A percentile compares a stretch with the other conserved stretches of the same genome.
Evolutionary conservation across 2,329 filamentous ascomycete genomes (phyloP).

Genomic region (Ascochyta lentis): DNA sequence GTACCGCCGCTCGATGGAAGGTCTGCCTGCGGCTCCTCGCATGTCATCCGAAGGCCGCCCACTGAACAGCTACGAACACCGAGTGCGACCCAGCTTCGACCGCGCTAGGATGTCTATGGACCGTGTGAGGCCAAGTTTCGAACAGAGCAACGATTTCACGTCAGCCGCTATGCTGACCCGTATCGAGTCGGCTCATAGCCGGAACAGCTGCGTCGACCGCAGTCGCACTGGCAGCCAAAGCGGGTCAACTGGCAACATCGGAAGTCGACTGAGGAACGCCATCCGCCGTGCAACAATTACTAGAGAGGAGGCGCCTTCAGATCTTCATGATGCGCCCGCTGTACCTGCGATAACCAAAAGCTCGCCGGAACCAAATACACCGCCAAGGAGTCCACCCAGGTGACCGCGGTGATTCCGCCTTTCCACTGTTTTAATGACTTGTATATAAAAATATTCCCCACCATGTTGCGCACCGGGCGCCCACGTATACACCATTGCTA

Average conservation of each 20-base stretch:
- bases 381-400: conserved; percentile 24
- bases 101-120: conserved; percentile 88
- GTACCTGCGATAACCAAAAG: conserved; percentile 21
- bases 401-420: conserved; percentile 16
- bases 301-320: conserved; percentile 35
- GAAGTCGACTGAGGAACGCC: conserved; percentile 34
- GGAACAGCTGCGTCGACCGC: conserved; percentile 31
- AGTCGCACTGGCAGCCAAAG: conserved; percentile 17
- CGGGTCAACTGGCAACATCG: conserved; percentile 12
- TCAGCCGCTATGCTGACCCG: conserved; percentile 84
- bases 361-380: conserved; percentile 16
- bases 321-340: conserved; percentile 22
- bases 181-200: conserved; percentile 70
- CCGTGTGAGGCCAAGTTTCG: conserved; percentile 80
- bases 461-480: conserved; percentile 21
- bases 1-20: conserved; percentile 49
- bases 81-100: conserved; percentile 82
- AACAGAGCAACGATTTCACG: conserved; percentile 88
- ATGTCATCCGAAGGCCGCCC: conserved; percentile 40
- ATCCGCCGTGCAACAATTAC: conserved; percentile 40
- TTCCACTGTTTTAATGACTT: conserved; percentile 33
- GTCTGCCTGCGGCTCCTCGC: conserved; percentile 35
- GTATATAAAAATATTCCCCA: conserved; percentile 38
- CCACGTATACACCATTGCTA: conserved; percentile 30
- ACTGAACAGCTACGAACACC: conserved; percentile 28